Conservation (phyloP, 805 yeast species). For the Ogataea glucozyma region DNA sequence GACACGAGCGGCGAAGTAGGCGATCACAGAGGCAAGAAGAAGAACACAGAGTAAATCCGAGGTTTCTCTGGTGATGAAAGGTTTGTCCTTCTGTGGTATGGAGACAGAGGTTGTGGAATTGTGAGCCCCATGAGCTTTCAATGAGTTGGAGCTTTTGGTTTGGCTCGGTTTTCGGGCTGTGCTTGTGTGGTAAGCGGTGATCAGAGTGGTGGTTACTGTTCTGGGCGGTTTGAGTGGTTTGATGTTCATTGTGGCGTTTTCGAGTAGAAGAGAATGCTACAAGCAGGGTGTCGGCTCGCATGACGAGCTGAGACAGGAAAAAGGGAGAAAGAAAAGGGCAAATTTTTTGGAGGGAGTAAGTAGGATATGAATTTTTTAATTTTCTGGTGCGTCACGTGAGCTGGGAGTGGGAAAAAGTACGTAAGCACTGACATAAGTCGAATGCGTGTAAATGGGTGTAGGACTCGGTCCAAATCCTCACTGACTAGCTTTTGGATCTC, state of each 20-base stretch:
- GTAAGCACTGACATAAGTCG: too few relatives aligned
- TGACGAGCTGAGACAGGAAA: too few relatives aligned
- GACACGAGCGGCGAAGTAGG: conserved; percentile 3
- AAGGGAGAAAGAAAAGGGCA: not conserved
- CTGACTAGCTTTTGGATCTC: too few relatives aligned
- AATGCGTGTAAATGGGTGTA: too few relatives aligned
- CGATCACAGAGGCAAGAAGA: conserved; percentile 5
- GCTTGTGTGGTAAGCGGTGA: conserved; percentile 3
- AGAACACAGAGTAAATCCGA: conserved; percentile 2
- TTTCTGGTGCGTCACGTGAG: conserved; percentile 1
- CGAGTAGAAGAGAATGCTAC: not conserved
- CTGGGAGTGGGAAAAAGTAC: not conserved
- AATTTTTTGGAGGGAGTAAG: not conserved
- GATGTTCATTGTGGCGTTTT: not conserved
- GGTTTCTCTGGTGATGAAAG: conserved; percentile 4
- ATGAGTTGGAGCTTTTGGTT: too few relatives aligned
- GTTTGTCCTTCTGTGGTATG: not conserved
- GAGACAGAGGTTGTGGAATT: not conserved
- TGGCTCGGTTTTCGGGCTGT: not conserved
- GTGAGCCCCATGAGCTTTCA: too few relatives aligned
- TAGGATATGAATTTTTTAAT: not conserved
- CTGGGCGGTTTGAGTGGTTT: not conserved
- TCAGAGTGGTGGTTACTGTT: conserved; percentile 1
- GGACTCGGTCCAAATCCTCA: too few relatives aligned
- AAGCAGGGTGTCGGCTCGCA: too few relatives aligned